phyloP scores from a whole-genome alignment of 768 basidiomycete genomes.

The Serendipita sp. region DNA sequence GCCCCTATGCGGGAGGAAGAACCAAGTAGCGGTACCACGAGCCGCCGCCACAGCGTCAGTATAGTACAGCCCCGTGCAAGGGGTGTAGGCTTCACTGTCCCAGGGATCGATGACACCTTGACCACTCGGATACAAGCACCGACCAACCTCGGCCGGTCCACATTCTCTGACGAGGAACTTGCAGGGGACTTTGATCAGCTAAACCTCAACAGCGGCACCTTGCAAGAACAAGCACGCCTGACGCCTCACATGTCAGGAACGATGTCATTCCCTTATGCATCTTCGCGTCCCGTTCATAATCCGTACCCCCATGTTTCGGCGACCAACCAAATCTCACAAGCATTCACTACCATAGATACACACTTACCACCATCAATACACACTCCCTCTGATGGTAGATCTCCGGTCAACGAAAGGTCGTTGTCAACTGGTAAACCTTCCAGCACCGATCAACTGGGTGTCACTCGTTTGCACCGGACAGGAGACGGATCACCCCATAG shows the following conservation, averaged over 20 bases:
- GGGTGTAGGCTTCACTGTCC: conserved; percentile 46
- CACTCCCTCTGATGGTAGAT: not conserved
- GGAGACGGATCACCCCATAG: not conserved
- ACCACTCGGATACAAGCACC: conserved; percentile 12
- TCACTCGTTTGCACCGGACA: not conserved
- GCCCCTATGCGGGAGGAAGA: conserved; percentile 17
- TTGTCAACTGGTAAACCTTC: not conserved
- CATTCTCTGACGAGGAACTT: conserved; percentile 68
- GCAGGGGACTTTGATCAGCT: conserved; percentile 52
- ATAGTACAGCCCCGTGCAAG: conserved; percentile 57
- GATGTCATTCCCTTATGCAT: conserved; percentile 62
- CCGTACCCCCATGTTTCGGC: not conserved
- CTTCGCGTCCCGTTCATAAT: conserved; percentile 29
- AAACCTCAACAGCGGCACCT: conserved; percentile 34
- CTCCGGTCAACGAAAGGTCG: not conserved
- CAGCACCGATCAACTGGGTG: not conserved
- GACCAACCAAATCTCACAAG: not conserved
- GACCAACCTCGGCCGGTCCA: conserved; percentile 34
- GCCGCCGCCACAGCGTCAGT: conserved; percentile 67
- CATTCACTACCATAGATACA: not conserved
- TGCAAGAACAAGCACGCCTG: conserved; percentile 25
- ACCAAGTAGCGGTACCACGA: conserved; percentile 64
- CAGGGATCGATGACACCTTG: conserved; percentile 26
- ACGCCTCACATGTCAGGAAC: conserved; percentile 42
- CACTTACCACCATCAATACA: conserved; percentile 2